Evolutionary conservation across 305 asterid genomes (phyloP), one percentile per base, ranked within the genome.

Genomic region (Fraxinus ornus): DNA sequence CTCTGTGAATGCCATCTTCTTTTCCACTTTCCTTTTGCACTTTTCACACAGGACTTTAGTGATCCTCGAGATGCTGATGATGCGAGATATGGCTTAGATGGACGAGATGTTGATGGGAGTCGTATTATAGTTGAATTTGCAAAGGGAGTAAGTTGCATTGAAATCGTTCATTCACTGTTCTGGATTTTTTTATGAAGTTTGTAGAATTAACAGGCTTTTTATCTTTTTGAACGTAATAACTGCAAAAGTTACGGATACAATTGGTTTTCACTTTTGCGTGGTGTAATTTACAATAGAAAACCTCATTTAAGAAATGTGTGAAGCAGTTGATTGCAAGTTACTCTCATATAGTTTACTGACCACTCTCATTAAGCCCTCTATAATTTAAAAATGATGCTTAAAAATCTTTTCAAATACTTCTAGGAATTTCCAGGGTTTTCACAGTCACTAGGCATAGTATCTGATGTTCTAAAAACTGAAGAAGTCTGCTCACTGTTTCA

Each of bases 41-140:
- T 28, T 55, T n/a, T 76, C 81, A 30, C 76, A 19, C 94, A 96
- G 99, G 99, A 96, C 82, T 96, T 92, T 78, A 90, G 99, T 80
- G 97, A 92, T 89, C 92, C 97, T n/a, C 93, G 97, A 79, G 99
- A 96, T 91, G 99, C 99, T 71, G 99, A 96, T 87, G 98, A 96
- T 86, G 99, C 99, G 80, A 90, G 92, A 84, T 90, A 93, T 83
- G 86, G 82, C 85, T 84, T 93, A 83, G 96, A 96, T 79, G 99
- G 98, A 44, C 90, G 95, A 71, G 98, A 96, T 71, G 93, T 96
- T 64, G 99, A 94, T 86, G 99, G 99, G 0, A 97, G 95, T 22
- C 97, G 98, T 30, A 90, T 96, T 76, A 90, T 85, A 49, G 99
- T 96, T 68, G 99, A 96, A 88, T 88, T 94, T 79, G 99, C 98